Evolutionary conservation across 768 basidiomycete genomes (phyloP), one percentile per base, ranked within the genome.

Genomic region (Boletus coccyginus): DNA sequence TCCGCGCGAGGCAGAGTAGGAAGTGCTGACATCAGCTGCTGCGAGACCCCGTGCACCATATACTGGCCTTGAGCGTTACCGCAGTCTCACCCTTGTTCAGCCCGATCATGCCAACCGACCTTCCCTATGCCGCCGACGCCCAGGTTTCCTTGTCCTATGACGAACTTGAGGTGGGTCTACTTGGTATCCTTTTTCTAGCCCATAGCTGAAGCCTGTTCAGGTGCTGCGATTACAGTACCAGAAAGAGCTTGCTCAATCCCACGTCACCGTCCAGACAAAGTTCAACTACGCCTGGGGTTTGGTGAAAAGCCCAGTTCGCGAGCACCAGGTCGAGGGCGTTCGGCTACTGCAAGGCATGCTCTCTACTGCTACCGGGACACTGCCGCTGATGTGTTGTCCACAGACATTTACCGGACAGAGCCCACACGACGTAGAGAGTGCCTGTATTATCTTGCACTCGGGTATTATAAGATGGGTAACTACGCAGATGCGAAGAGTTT

Each of bases 211-310:
- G 21, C 39, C 14, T 19, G 19, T 36, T 9, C 64, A 96, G 94
- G 94, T 98, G 5, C 77, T 98, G 42, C 78, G 87, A 56, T 65
- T 81, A 55, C 95, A 98, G 68, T 95, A 96, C 74, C 83, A 92
- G 79, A 93, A 87, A 72, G 96, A 99, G 70, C 77, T 85, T 19
- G 77, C 82, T 1, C 87, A 93, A 60, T 81, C 84, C 48, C 94
- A 96, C 72, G 82, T 97, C 56, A 93, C 92, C 11, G 82, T 88
- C 8, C 97, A 99, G 75, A 96, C 94, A 40, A 95, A 93, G 71
- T 99, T 99, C 78, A 98, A 98, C 76, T 95, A 89, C 73, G 85
- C 92, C 40, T 97, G 96, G 96, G 96, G 96, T 3, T 78, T 96
- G 33, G 92, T 98, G 50, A 98, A 98, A 78, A 92, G 91, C 64